phyloP scores from a whole-genome alignment of 148 eudicot species.

The Chenopodium album region DNA sequence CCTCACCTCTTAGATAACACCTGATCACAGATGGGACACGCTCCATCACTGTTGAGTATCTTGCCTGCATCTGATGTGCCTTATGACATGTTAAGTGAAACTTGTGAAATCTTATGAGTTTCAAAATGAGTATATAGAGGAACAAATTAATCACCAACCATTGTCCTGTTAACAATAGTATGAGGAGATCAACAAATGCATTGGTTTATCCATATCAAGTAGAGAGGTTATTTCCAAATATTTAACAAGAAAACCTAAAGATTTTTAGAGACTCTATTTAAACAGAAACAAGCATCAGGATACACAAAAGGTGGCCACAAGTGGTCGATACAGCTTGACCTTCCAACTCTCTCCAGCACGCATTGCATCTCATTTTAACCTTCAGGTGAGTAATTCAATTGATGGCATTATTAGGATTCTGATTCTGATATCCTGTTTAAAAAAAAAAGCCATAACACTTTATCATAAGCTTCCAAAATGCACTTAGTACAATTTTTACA shows the following conservation, averaged over 20 bases:
- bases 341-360: conserved; percentile 97
- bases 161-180: neutral
- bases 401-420: conserved; percentile 15
- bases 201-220: neutral
- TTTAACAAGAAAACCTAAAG: neutral
- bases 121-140: neutral
- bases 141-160: neutral
- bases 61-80: conserved; percentile 87
- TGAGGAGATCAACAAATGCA: neutral
- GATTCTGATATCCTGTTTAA: conserved; percentile 9
- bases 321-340: conserved; percentile 84
- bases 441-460: neutral
- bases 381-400: conserved; percentile 24
- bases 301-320: conserved; percentile 93
- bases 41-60: conserved; percentile 77
- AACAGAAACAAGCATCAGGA: conserved; percentile 33
- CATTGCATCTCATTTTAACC: conserved; percentile 90
- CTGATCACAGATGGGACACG: conserved; percentile 94
- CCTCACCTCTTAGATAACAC: conserved; percentile 87
- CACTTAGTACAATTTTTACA: conserved; percentile 1
- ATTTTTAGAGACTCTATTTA: neutral
- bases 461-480: neutral
- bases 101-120: conserved; percentile 7
- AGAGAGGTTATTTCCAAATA: neutral
- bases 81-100: conserved; percentile 49